Conservation (phyloP, 2,329 filamentous ascomycete species). For the Fusarium tanahbumbuense region DNA sequence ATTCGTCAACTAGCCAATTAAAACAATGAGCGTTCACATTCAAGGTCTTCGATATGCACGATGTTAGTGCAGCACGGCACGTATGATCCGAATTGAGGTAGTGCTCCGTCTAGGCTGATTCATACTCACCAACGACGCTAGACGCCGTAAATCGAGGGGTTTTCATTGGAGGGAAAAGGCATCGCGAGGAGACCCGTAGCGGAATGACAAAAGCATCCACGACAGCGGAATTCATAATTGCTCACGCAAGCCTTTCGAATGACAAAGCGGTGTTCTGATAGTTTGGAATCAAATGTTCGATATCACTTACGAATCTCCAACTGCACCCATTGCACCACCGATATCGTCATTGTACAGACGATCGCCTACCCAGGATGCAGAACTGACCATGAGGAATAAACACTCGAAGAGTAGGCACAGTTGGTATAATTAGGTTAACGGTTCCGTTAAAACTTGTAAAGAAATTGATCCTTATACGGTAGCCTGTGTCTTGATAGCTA, state of each 20-base stretch:
- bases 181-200: background rate
- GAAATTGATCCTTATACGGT: background rate
- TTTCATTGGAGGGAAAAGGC: slow-evolving; percentile 3
- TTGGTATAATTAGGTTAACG: background rate
- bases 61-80: slow-evolving; percentile 2
- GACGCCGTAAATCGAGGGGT: background rate
- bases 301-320: background rate
- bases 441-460: fast-evolving
- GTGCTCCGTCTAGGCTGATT: slow-evolving; percentile 2
- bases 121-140: background rate
- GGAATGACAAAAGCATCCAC: background rate
- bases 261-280: background rate
- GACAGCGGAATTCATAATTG: slow-evolving; percentile 8
- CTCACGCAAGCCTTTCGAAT: background rate
- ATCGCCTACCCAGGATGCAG: no score
- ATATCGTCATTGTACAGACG: background rate
- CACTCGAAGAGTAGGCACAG: background rate
- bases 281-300: background rate
- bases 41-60: slow-evolving; percentile 1
- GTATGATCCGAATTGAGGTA: slow-evolving; percentile 1
- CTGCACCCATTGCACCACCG: background rate
- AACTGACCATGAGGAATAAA: no score
- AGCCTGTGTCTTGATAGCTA: background rate
- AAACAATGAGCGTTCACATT: background rate
- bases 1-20: background rate